These are phyloP conservation scores for Grosmannia penicillata DNA, from an alignment of 2,329 filamentous ascomycete species.

Conservation along the genomic window DNA sequence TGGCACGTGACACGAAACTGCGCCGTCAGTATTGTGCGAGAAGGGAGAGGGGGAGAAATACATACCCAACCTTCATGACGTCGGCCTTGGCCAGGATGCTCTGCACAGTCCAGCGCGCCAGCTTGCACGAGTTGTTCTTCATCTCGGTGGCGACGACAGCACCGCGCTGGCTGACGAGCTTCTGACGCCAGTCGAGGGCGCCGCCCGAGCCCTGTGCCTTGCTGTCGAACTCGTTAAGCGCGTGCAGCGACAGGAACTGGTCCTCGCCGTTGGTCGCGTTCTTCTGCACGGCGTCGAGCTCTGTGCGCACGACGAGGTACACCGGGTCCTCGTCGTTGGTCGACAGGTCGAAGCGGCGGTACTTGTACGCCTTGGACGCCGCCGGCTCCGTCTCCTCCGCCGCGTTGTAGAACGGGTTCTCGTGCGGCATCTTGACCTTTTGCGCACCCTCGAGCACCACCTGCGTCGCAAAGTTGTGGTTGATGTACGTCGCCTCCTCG, in stretches of 20 bases:
- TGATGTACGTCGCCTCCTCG: conserved; percentile 97
- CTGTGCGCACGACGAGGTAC: conserved; percentile 83
- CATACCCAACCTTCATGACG: conserved; percentile 91
- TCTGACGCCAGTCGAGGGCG: conserved; percentile 91
- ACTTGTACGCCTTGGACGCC: conserved; percentile 96
- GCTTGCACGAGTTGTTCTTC: conserved; percentile 99
- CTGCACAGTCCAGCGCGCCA: conserved; percentile 94
- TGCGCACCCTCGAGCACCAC: conserved; percentile 71
- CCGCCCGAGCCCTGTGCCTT: conserved; percentile 92
- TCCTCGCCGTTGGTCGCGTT: conserved; percentile 86
- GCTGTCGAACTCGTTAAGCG: conserved; percentile 97
- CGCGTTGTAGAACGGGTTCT: conserved; percentile 95
- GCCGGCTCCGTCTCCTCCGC: conserved; percentile 85
- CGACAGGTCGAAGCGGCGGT: conserved; percentile 90
- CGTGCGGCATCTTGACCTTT: conserved; percentile 72
- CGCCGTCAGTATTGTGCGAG: conserved; percentile 6
- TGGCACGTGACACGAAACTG: conserved; percentile 88
- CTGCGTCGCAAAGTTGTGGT: conserved; percentile 98
- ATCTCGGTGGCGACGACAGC: conserved; percentile 97
- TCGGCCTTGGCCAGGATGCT: conserved; percentile 95
- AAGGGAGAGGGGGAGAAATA: conserved; percentile 10
- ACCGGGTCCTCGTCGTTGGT: conserved; percentile 90
- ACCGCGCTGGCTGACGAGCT: conserved; percentile 87
- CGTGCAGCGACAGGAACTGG: conserved; percentile 83
- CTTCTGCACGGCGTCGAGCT: conserved; percentile 84